Evolutionary conservation across 768 basidiomycete species (phyloP).

Genomic region (Gymnopilus dilepis): DNA sequence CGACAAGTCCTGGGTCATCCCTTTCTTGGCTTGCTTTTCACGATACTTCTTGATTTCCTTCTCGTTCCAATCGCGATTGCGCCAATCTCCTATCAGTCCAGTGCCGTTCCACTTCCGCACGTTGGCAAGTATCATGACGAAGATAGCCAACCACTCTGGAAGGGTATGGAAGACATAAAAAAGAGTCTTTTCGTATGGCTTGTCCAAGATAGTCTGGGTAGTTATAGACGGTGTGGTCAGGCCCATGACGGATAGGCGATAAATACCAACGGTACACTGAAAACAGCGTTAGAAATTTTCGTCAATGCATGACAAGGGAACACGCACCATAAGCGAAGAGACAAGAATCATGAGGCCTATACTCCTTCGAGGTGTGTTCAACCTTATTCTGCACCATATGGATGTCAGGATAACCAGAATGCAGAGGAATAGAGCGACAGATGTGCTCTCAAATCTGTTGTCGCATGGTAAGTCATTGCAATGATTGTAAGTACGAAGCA

Average conservation of each 20-base stretch:
- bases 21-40: slow-evolving; percentile 20
- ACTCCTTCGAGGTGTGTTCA: slow-evolving; percentile 33
- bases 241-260: slow-evolving; percentile 47
- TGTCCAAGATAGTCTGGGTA: slow-evolving; percentile 41
- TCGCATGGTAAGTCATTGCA: no score
- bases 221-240: slow-evolving; percentile 37
- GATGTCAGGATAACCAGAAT: slow-evolving; percentile 5
- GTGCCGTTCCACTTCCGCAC: slow-evolving; percentile 39
- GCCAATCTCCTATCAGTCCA: slow-evolving; percentile 38
- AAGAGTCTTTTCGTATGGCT: slow-evolving; percentile 37
- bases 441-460: slow-evolving; percentile 35
- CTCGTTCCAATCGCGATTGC: slow-evolving; percentile 35
- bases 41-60: slow-evolving; percentile 28
- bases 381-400: slow-evolving; percentile 30
- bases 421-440: slow-evolving; percentile 7
- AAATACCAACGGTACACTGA: slow-evolving; percentile 40
- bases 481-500: neutral
- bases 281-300: neutral
- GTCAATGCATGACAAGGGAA: neutral
- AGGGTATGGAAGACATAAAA: slow-evolving; percentile 53
- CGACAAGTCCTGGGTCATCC: neutral
- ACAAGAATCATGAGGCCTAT: slow-evolving; percentile 28
- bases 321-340: slow-evolving; percentile 32
- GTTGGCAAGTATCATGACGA: slow-evolving; percentile 35
- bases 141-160: slow-evolving; percentile 45